phyloP scores from a whole-genome alignment of 257 asterid species.

The Parsonsia alboflavescens region DNA sequence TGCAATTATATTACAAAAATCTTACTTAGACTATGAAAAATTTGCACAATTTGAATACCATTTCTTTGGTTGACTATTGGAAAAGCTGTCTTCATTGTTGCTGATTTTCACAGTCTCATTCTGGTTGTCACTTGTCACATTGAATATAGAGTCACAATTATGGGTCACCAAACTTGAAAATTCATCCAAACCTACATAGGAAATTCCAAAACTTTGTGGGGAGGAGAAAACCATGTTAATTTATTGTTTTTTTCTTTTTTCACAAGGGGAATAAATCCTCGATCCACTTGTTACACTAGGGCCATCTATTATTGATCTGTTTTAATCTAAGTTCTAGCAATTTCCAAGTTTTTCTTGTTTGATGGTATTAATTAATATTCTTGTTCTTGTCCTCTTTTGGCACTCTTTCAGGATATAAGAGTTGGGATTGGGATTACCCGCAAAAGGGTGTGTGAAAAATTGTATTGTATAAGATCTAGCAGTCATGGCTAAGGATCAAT shows the following conservation, averaged over 20 bases:
- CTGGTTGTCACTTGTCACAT: background rate
- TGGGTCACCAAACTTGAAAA: no score
- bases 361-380: background rate
- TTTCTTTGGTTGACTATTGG: background rate
- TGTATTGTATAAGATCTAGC: no score
- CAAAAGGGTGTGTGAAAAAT: background rate
- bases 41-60: background rate
- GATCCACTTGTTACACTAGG: background rate
- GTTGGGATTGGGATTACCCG: background rate
- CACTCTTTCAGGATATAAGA: constrained; percentile 2
- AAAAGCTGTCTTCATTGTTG: background rate
- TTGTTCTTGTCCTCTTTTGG: background rate
- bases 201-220: background rate
- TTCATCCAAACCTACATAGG: background rate
- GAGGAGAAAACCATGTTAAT: background rate
- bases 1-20: background rate
- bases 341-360: background rate
- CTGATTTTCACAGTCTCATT: background rate
- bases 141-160: no score
- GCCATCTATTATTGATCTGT: background rate
- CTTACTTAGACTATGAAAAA: background rate
- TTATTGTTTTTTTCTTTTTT: background rate
- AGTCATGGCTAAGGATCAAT: no score
- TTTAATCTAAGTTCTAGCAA: background rate
- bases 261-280: background rate